A percentile compares a stretch with the other conserved stretches of the same genome.
phyloP scores from a whole-genome alignment of 352 stramenopile species.

The Globisporangium canariense region DNA sequence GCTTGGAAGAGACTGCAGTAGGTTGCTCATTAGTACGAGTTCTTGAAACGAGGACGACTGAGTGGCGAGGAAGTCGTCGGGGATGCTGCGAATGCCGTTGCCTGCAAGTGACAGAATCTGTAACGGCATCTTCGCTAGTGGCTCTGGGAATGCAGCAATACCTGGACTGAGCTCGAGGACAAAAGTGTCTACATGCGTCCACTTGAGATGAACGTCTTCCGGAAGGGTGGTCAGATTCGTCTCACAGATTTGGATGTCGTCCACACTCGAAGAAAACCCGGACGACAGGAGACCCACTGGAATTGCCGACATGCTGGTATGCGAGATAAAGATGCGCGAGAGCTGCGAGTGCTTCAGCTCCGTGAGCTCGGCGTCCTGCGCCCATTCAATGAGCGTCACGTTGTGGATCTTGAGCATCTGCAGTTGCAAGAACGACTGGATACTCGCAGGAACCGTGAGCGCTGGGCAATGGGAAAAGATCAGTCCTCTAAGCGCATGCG shows the following conservation, averaged over 20 bases:
- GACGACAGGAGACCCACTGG: conserved; percentile 2
- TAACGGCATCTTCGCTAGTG: conserved; percentile 2
- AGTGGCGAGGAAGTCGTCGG: background rate
- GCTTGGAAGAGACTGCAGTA: conserved; percentile 3
- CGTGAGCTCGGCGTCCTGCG: conserved; percentile 11
- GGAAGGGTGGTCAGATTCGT: conserved; percentile 13
- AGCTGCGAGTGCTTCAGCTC: conserved; percentile 3
- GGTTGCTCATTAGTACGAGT: conserved; percentile 10
- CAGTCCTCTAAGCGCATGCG: background rate
- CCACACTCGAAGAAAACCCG: conserved; percentile 5
- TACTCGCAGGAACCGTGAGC: conserved; percentile 2
- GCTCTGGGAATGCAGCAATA: conserved; percentile 2
- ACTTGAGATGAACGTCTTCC: conserved; percentile 4
- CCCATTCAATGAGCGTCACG: conserved; percentile 6
- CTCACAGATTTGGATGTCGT: conserved; percentile 12
- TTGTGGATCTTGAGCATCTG: conserved; percentile 16
- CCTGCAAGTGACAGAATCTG: conserved; percentile 11
- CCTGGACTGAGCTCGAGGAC: conserved; percentile 9
- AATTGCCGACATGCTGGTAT: conserved; percentile 12
- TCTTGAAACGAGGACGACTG: background rate
- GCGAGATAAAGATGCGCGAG: conserved; percentile 10
- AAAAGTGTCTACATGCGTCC: conserved; percentile 1
- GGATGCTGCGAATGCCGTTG: conserved; percentile 7
- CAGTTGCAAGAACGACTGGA: conserved; percentile 4
- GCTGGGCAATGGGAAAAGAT: conserved; percentile 11